These are phyloP conservation scores for Rhizopogon vesiculosus DNA, from an alignment of 768 basidiomycete species.

Conservation along the genomic window DNA sequence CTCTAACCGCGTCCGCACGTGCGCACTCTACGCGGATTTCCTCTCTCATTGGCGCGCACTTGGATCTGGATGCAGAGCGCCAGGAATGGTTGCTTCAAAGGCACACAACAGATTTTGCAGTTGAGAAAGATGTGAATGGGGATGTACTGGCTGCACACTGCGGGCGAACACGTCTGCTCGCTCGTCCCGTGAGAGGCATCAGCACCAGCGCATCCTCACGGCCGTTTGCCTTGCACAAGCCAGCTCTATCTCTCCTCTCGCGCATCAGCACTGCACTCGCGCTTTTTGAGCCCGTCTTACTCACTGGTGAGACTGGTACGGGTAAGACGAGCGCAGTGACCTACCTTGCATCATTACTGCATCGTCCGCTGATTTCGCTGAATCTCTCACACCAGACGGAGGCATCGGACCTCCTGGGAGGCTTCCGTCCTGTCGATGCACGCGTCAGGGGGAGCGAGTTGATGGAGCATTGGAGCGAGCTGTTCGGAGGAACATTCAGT, in stretches of 20 bases:
- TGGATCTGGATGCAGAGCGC: slow-evolving; percentile 68
- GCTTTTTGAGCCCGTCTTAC: slow-evolving; percentile 75
- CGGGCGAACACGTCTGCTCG: slow-evolving; percentile 57
- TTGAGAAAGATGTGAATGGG: slow-evolving; percentile 67
- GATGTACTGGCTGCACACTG: slow-evolving; percentile 50
- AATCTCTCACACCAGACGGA: slow-evolving; percentile 97
- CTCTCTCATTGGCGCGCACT: slow-evolving; percentile 48
- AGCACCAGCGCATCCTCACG: slow-evolving; percentile 32
- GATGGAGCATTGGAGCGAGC: slow-evolving; percentile 67
- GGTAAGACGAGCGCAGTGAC: slow-evolving; percentile 95
- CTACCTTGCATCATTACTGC: slow-evolving; percentile 76
- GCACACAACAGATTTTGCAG: slow-evolving; percentile 60
- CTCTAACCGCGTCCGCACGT: slow-evolving; percentile 46
- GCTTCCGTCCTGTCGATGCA: slow-evolving; percentile 94
- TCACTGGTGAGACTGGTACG: slow-evolving; percentile 98
- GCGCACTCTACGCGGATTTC: slow-evolving; percentile 48
- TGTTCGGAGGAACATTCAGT: slow-evolving; percentile 88
- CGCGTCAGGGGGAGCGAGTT: slow-evolving; percentile 68
- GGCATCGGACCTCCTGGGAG: slow-evolving; percentile 88
- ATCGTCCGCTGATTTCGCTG: slow-evolving; percentile 74
- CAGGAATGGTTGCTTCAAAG: slow-evolving; percentile 64
- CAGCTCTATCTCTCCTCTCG: slow-evolving; percentile 74
- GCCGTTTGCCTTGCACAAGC: slow-evolving; percentile 87
- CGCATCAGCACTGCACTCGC: slow-evolving; percentile 73
- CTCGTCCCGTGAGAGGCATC: slow-evolving; percentile 35